phyloP scores from a whole-genome alignment of 2,329 filamentous ascomycete species.

The Ophiosphaerella narmari region DNA sequence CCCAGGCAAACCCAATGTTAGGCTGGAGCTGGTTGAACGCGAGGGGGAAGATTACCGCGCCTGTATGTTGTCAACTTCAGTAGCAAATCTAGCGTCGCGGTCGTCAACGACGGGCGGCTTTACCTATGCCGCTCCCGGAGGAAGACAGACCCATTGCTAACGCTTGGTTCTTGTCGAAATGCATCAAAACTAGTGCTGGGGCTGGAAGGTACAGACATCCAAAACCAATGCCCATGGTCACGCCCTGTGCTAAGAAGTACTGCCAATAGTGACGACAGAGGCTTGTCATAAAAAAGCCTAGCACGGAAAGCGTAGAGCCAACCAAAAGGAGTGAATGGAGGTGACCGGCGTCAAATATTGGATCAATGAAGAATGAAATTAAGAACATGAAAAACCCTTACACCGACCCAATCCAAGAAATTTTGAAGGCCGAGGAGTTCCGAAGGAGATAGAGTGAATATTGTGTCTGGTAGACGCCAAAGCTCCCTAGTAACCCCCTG shows the following conservation, averaged over 20 bases:
- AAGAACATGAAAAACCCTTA: conserved; percentile 55
- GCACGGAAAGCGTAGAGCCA: conserved; percentile 47
- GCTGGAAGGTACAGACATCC: conserved; percentile 9
- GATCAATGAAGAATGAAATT: conserved; percentile 54
- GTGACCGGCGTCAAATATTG: conserved; percentile 54
- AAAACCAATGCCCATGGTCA: conserved; percentile 21
- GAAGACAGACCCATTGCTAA: conserved; percentile 6
- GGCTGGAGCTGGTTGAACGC: too few species aligned
- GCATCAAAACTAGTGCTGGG: conserved; percentile 4
- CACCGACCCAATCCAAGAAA: conserved; percentile 55
- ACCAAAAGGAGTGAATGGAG: conserved; percentile 41
- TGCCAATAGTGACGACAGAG: conserved; percentile 55
- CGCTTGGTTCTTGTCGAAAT: conserved; percentile 3
- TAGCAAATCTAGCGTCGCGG: too few species aligned
- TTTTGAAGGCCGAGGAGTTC: conserved; percentile 39
- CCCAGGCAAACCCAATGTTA: too few species aligned
- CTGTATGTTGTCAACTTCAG: too few species aligned
- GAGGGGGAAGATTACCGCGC: too few species aligned
- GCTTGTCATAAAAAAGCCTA: conserved; percentile 56
- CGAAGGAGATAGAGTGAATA: conserved; percentile 15
- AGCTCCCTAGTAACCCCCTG: conserved; percentile 9
- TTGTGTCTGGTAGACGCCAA: conserved; percentile 29
- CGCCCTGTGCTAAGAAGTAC: conserved; percentile 22
- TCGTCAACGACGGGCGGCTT: too few species aligned
- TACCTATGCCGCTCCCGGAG: too few species aligned